Conservation (phyloP, 1,284 basidiomycete species). For the Leccinum pachyderme region DNA sequence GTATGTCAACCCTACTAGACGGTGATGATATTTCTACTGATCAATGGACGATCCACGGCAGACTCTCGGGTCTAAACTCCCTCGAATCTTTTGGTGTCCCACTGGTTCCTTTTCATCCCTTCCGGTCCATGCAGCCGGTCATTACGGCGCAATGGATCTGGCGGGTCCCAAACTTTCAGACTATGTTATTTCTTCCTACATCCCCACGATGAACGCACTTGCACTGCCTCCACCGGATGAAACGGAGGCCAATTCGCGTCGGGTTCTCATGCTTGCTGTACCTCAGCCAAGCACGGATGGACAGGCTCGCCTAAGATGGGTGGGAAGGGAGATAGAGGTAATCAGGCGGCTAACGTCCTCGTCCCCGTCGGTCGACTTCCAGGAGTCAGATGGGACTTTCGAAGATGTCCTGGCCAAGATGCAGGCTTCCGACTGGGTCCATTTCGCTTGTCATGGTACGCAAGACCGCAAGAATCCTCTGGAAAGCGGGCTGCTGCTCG, state of each 20-base stretch:
- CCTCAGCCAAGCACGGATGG: conserved; percentile 13
- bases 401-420: not conserved
- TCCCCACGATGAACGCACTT: conserved; percentile 9
- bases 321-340: conserved; percentile 1
- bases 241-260: not conserved
- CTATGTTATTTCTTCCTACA: conserved; percentile 15
- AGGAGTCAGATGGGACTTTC: conserved; percentile 7
- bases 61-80: not conserved
- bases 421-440: not conserved
- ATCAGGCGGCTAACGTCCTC: not conserved
- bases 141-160: not conserved
- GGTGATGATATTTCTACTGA: too few species aligned
- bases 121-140: conserved; percentile 18
- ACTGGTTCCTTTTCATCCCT: conserved; percentile 9
- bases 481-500: not conserved
- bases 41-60: not conserved
- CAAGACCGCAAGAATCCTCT: not conserved
- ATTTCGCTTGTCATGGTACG: not conserved
- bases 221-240: not conserved
- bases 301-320: not conserved
- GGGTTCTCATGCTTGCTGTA: conserved; percentile 9
- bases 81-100: conserved; percentile 14
- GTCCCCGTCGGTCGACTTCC: not conserved
- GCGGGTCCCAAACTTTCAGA: conserved; percentile 10
- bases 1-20: conserved; percentile 3